Conservation (phyloP, 495 filamentous ascomycete genomes). For the Penicillium tannophilum region DNA sequence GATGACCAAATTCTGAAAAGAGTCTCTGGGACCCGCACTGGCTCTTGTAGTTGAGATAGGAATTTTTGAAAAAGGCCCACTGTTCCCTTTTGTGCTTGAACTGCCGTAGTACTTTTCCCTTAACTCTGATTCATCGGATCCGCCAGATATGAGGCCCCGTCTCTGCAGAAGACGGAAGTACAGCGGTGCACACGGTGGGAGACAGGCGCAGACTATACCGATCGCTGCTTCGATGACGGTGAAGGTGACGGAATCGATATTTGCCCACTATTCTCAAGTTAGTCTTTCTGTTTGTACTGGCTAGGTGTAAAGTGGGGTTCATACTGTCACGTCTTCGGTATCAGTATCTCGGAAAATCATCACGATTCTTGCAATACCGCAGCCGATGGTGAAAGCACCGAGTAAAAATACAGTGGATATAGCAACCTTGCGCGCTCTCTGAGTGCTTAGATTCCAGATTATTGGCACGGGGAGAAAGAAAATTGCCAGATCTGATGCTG, state of each 20-base stretch:
- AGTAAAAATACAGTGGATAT: conserved; percentile 7
- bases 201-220: conserved; percentile 10
- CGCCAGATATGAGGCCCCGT: not conserved
- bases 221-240: conserved; percentile 4
- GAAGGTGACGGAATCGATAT: conserved; percentile 8
- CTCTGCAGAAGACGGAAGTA: not conserved
- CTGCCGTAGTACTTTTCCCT: not conserved
- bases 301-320: not conserved
- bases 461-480: conserved; percentile 6
- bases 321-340: conserved; percentile 7
- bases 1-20: not conserved
- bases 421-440: not conserved
- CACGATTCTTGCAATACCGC: conserved; percentile 5
- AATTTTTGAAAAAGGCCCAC: not conserved
- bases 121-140: not conserved
- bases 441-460: not conserved
- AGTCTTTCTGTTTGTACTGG: not conserved
- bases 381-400: conserved; percentile 4
- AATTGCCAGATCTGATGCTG: conserved; percentile 7
- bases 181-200: conserved; percentile 1
- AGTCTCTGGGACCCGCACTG: not conserved
- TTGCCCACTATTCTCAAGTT: conserved; percentile 2
- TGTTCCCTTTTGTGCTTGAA: not conserved
- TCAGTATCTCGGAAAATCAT: conserved; percentile 2
- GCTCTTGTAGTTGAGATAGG: not conserved